Percentiles rank a stretch among this genome's conserved stretches.
These are phyloP conservation scores for Begonia loranthoides DNA, from an alignment of 306 rosid species.

Conservation along the genomic window DNA sequence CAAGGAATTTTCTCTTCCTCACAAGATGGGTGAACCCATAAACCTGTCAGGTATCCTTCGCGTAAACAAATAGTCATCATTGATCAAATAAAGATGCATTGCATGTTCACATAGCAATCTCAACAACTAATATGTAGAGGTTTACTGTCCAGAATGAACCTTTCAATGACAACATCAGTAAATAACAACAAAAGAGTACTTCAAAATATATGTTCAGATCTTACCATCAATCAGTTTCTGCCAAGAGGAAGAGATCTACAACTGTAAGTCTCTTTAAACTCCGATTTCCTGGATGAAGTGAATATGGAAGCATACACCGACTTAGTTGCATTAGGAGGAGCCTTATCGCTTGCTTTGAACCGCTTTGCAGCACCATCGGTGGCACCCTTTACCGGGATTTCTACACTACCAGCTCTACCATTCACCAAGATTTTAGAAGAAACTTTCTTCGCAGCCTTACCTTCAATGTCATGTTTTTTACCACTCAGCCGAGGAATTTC, in stretches of 20 bases:
- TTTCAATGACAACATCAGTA: not conserved
- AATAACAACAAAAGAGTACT: not conserved
- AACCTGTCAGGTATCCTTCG: no score
- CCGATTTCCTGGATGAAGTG: constrained; percentile 67
- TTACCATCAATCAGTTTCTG: constrained; percentile 39
- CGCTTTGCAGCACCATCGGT: constrained; percentile 34
- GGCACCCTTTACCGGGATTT: constrained; percentile 23
- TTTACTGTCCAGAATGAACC: not conserved
- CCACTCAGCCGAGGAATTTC: constrained; percentile 48
- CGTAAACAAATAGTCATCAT: no score
- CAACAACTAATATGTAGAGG: no score
- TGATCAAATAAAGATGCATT: no score
- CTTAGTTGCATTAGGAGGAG: constrained; percentile 64
- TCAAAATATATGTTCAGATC: not conserved
- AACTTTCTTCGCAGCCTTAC: constrained; percentile 40
- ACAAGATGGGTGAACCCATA: no score
- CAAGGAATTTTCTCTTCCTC: no score
- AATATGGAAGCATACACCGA: constrained; percentile 81
- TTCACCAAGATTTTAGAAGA: constrained; percentile 31
- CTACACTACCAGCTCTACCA: constrained; percentile 33
- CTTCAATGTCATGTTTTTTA: constrained; percentile 56
- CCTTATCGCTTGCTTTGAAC: constrained; percentile 60
- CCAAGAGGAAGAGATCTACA: constrained; percentile 96
- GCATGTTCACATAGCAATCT: no score
- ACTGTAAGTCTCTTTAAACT: constrained; percentile 53